Conservation (phyloP, 2,329 filamentous ascomycete species). For the Magnaporthiopsis poae region DNA sequence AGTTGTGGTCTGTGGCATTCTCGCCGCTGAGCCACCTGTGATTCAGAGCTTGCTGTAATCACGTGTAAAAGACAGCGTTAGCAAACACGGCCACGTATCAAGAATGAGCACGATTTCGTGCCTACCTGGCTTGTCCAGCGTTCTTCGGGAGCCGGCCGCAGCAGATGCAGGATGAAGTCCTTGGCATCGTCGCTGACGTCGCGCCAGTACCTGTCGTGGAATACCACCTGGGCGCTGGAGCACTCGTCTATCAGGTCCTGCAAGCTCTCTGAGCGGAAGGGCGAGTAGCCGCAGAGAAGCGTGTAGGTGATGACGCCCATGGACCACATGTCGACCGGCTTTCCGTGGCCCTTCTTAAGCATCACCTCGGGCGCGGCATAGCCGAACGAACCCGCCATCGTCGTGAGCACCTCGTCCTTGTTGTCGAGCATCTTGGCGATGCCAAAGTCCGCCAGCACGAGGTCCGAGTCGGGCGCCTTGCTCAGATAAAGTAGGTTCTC, state of each 20-base stretch:
- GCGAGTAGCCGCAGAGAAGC: conserved; percentile 92
- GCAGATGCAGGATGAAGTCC: conserved; percentile 75
- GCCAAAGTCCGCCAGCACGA: conserved; percentile 93
- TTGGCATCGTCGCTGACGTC: conserved; percentile 94
- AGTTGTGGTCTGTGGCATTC: conserved; percentile 87
- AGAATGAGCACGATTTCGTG: conserved; percentile 10
- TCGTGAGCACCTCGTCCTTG: conserved; percentile 84
- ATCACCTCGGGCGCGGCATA: conserved; percentile 97
- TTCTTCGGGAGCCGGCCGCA: conserved; percentile 67
- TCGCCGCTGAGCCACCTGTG: conserved; percentile 87
- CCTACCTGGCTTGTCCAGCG: conserved; percentile 68
- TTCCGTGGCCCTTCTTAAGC: conserved; percentile 94
- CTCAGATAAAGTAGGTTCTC: conserved; percentile 95
- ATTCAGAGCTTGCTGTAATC: conserved; percentile 57
- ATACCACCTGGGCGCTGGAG: conserved; percentile 70
- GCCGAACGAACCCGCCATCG: conserved; percentile 96
- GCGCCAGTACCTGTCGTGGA: conserved; percentile 97
- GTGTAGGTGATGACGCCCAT: conserved; percentile 98
- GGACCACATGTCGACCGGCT: conserved; percentile 99
- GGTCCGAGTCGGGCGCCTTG: conserved; percentile 62
- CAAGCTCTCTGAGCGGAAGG: conserved; percentile 90
- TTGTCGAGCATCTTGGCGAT: conserved; percentile 96
- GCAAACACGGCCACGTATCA: conserved; percentile 2
- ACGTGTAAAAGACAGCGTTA: not conserved
- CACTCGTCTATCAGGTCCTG: conserved; percentile 92